Conservation (phyloP, 441 rosid genomes). For the Adansonia madagascariensis region DNA sequence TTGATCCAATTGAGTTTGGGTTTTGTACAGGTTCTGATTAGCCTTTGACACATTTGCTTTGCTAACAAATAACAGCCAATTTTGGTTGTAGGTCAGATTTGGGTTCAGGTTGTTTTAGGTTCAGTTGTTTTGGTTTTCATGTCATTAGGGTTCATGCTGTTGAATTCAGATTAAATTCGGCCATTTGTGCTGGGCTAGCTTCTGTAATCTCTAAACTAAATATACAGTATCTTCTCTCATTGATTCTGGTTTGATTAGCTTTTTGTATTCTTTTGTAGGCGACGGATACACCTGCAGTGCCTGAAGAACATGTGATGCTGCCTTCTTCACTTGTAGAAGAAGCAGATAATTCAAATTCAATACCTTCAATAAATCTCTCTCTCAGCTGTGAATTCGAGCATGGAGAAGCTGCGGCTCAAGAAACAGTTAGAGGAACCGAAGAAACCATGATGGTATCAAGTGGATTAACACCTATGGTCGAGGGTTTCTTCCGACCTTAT, state of each 20-base stretch:
- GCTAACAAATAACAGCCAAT: not conserved
- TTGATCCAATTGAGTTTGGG: not conserved
- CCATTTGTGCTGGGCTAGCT: not conserved
- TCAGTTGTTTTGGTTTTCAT: not conserved
- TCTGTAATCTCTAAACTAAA: not conserved
- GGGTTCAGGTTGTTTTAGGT: not conserved
- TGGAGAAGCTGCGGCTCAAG: slow-evolving; percentile 52
- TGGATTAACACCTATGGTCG: slow-evolving; percentile 43
- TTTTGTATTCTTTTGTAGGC: slow-evolving; percentile 47
- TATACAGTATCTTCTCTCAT: not conserved
- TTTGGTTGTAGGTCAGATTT: not conserved
- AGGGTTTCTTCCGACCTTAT: slow-evolving; percentile 54
- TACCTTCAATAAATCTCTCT: slow-evolving; percentile 70
- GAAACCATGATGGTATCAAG: slow-evolving; percentile 37
- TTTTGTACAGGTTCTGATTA: not conserved
- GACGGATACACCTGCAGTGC: slow-evolving; percentile 50
- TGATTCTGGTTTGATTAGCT: not conserved
- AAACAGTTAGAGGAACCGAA: slow-evolving; percentile 42
- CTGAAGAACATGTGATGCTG: slow-evolving; percentile 58
- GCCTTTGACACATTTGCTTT: not conserved
- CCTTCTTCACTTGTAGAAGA: slow-evolving; percentile 51
- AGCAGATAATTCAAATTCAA: slow-evolving; percentile 38
- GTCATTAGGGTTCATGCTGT: not conserved
- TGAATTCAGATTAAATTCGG: slow-evolving; percentile 3
- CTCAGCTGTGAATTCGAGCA: slow-evolving; percentile 62